These are phyloP conservation scores for Ziziphus jujuba DNA, from an alignment of 306 rosid genomes.

Conservation along the genomic window DNA sequence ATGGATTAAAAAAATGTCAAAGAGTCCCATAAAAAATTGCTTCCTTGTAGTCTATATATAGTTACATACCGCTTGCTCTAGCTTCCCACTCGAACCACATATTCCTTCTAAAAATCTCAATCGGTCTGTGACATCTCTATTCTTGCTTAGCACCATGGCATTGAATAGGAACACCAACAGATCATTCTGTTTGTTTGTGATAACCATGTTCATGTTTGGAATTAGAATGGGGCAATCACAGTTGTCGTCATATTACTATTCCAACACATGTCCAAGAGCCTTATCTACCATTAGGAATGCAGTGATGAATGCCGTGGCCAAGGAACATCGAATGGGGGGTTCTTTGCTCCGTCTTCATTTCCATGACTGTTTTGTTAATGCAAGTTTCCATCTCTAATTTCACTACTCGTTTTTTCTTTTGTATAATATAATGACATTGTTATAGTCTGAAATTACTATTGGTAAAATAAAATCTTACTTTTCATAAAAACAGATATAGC, in stretches of 20 bases:
- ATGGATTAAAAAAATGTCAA: background rate
- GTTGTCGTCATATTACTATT: constrained; percentile 43
- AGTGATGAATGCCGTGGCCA: constrained; percentile 43
- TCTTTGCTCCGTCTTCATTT: constrained; percentile 42
- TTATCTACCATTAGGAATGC: constrained; percentile 43
- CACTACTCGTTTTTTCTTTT: too few relatives aligned
- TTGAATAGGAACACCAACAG: constrained; percentile 12
- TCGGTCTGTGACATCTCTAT: background rate
- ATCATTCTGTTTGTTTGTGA: constrained; percentile 23
- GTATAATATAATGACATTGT: too few relatives aligned
- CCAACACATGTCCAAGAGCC: constrained; percentile 45
- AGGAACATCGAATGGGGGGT: constrained; percentile 70
- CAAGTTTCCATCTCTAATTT: background rate
- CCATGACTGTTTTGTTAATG: constrained; percentile 43
- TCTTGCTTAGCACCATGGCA: constrained; percentile 32
- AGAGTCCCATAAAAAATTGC: constrained; percentile 20
- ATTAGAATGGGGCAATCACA: constrained; percentile 41
- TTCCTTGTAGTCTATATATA: too few relatives aligned
- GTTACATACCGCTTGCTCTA: too few relatives aligned
- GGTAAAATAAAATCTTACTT: too few relatives aligned
- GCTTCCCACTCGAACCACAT: too few relatives aligned
- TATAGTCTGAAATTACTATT: too few relatives aligned
- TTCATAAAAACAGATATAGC: too few relatives aligned
- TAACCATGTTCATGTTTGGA: constrained; percentile 20
- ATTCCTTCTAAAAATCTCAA: too few relatives aligned